Evolutionary conservation across 1,284 basidiomycete genomes (phyloP).

Genomic region (Filobasidium uniguttulatum): DNA sequence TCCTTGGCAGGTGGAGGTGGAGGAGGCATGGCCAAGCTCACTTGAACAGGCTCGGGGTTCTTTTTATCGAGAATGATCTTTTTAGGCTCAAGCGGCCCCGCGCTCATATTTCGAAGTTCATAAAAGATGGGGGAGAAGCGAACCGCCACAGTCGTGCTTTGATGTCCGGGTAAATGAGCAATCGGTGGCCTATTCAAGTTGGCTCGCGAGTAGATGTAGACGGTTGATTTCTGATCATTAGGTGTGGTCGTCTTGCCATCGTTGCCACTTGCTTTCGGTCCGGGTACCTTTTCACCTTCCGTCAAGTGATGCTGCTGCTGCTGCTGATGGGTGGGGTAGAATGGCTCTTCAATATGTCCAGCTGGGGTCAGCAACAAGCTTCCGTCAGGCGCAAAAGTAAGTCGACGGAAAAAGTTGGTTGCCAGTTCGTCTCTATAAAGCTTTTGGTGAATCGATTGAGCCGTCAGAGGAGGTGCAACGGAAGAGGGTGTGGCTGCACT

Average conservation of each 20-base stretch:
- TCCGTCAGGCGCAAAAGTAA: slow-evolving; percentile 91
- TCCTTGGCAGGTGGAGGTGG: slow-evolving; percentile 32
- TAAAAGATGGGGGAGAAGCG: slow-evolving; percentile 88
- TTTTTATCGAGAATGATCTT: slow-evolving; percentile 57
- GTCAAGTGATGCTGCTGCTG: slow-evolving; percentile 23
- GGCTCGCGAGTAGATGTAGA: slow-evolving; percentile 89
- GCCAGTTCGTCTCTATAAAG: slow-evolving; percentile 92
- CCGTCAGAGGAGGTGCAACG: no score
- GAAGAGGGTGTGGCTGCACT: slow-evolving; percentile 14
- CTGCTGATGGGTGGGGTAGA: slow-evolving; percentile 45
- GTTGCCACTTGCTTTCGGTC: slow-evolving; percentile 18
- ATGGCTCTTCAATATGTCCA: slow-evolving; percentile 85
- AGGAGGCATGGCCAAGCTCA: slow-evolving; percentile 34
- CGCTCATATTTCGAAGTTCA: slow-evolving; percentile 54
- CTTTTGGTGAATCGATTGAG: slow-evolving; percentile 41
- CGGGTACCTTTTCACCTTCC: slow-evolving; percentile 1
- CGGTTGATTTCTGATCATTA: slow-evolving; percentile 50
- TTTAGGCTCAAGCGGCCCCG: slow-evolving; percentile 39
- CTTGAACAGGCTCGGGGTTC: slow-evolving; percentile 37
- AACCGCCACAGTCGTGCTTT: slow-evolving; percentile 85
- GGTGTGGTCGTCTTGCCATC: slow-evolving; percentile 30
- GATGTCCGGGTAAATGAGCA: slow-evolving; percentile 89
- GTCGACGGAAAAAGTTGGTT: slow-evolving; percentile 87
- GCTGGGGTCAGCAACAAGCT: slow-evolving; percentile 85
- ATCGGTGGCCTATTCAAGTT: slow-evolving; percentile 84